Evolutionary conservation across 2,329 filamentous ascomycete genomes (phyloP), one percentile per base, ranked within the genome.

Genomic region (Alternaria tenuissima): DNA sequence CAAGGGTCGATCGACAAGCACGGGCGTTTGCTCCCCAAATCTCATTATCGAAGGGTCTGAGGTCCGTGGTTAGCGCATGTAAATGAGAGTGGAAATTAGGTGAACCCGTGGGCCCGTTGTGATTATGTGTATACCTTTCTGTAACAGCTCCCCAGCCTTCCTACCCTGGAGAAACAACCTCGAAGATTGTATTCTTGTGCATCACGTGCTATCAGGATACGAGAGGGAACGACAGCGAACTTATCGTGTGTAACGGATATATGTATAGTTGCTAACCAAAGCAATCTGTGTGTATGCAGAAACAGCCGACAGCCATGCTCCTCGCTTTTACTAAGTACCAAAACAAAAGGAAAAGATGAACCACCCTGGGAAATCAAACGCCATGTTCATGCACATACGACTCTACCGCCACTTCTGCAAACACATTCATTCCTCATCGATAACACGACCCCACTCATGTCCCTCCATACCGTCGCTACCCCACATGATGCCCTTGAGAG

Each of bases 401-500:
- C 32, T 26, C 32, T n/a, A 12, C 16, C 46, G 32, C 20, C 46
- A 3, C 46, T 26, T 49, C 20, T 36, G 32, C 14, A 26, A 26
- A 26, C 20, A 38, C 14, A 12, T 38, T 32, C 43, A 70, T 61
- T 74, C 66, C 67, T 82, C 80, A 32, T 81, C 74, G 43, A 84
- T 72, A 16, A 83, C 72, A 61, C 78, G 64, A 16, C 81, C 82
- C 82, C 82, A 84, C 66, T 81, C 78, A 69, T 84, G 81, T 42
- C 69, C 58, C 68, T 80, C 78, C 62, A 78, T 77, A 24, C 73
- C 67, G 59, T 80, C 78, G 39, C 76, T 76, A 7, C 82, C 82
- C 71, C 82, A 84, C 82, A 83, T 84, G 66, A 84, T 84, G 42
- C 79, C 78, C 60, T 74, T 77, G 68, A 84, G 67, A 81, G 81